Base-by-base conservation (phyloP, 768 basidiomycete genomes). In the Tephrocybe sp. region DNA sequence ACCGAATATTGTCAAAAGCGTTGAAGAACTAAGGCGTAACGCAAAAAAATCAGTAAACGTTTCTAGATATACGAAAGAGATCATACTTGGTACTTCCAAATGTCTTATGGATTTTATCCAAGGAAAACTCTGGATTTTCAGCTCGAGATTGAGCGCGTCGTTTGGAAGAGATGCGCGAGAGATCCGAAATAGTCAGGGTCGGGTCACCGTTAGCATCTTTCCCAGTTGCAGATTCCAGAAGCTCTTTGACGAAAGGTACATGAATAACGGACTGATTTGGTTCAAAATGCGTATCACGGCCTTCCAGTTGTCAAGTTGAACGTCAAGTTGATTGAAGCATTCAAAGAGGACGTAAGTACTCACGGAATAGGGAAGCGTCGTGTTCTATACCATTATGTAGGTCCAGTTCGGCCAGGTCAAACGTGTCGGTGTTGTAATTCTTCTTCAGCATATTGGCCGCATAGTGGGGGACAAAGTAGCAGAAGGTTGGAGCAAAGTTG, bases 311-410 rank as follows among this genome's bases (percentile, higher is more conserved):
- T 26, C 4, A 12, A 67, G 68, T 54, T 73, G 72, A 41, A 75
- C 47, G 52, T 66, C n/a, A 48, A 17, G 22, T 26, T 39, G 30
- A 38, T 13, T 1, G 10, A 38, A 22, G 30, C 1, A 20, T 8
- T 22, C 13, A 17, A 40, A 9, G 23, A 20, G 12, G n/a, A 11
- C 7, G 26, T 3, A 26, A 26, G 3, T 26, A 74, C 80, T 40
- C 63, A 85, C 85, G 74, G 13, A 75, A 72, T 17, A 87, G 68
- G 0, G 83, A 85, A 0, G 70, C 84, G 59, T 87, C 84, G 57
- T 87, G 84, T 55, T 87, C 86, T 48, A 88, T 88, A 4, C 84
- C 82, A 52, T 89, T 89, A 64, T 91, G 89, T 9, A 85, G 61
- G 60, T 80, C 79, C 36, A 92, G 71, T 31, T 91, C 87, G 8